Conservation (phyloP, 179 eudicot genomes). For the Dionaea muscipula region DNA sequence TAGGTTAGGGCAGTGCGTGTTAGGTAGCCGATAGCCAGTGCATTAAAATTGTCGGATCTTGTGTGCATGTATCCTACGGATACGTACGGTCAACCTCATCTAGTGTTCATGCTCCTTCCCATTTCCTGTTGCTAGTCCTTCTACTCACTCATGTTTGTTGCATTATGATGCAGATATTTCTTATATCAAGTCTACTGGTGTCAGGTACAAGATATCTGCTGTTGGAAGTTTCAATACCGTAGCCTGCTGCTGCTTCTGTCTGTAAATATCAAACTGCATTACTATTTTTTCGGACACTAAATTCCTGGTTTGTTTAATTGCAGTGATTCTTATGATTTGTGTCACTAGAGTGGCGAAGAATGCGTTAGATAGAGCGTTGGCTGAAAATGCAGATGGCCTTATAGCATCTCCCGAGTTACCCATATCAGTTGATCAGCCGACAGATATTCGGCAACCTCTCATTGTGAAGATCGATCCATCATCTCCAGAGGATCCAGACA, state of each 20-base stretch:
- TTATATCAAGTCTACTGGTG: conserved; percentile 44
- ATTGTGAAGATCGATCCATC: conserved; percentile 33
- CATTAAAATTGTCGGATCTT: too few relatives aligned
- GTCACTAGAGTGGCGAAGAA: conserved; percentile 74
- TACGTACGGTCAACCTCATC: too few relatives aligned
- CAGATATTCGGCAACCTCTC: conserved; percentile 49
- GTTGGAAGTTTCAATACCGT: too few relatives aligned
- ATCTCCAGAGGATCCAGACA: conserved; percentile 11
- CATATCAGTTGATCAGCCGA: conserved; percentile 18
- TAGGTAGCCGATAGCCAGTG: too few relatives aligned
- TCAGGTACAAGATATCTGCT: conserved; percentile 48
- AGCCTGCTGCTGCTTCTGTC: background rate
- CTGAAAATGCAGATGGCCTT: conserved; percentile 27
- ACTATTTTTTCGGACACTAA: background rate
- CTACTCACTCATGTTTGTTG: background rate
- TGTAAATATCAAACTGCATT: background rate
- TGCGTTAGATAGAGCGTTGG: conserved; percentile 74
- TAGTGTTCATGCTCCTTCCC: too few relatives aligned
- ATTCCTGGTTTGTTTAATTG: conserved; percentile 9
- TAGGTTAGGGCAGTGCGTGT: too few relatives aligned
- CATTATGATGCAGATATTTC: conserved; percentile 48
- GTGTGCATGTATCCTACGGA: too few relatives aligned
- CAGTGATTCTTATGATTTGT: conserved; percentile 56
- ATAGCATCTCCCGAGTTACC: conserved; percentile 22
- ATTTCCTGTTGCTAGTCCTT: too few relatives aligned